Evolutionary conservation across 257 asterid genomes (phyloP), one percentile per base, ranked within the genome.

Genomic region (Plantago major): DNA sequence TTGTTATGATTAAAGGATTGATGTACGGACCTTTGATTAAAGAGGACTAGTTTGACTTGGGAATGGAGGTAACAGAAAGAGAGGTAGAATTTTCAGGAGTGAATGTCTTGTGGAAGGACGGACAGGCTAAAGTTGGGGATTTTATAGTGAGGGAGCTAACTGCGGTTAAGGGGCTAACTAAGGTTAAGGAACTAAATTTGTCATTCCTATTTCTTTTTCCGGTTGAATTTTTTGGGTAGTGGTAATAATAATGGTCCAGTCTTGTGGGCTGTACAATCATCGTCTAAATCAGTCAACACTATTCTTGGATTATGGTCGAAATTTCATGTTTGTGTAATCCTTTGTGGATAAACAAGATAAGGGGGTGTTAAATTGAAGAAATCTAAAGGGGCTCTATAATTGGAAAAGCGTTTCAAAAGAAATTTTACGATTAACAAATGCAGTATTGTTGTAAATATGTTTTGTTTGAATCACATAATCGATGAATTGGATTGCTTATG

Each of bases 121-220:
- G 57, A n/a, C n/a, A n/a, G 58, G 48, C 67, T 38, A 48, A 16
- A 15, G 40, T 6, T 40, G n/a, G 12, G 67, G 46, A 16, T 63
- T 30, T 63, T 50, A 63, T 63, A 63, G 3, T 19, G 18, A 37
- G 16, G 13, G 8, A 53, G 6, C 57, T 52, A 18, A 52, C 57
- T 15, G 0, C 16, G 58, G 58, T 19, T 37, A 9, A 18, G 40
- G 28, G 16, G 5, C 30, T 17, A 16, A 57, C n/a, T 47, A 11
- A n/a, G 62, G 62, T 57, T 57, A 57, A 57, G n/a, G 28, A 19
- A 47, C 40, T 33, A 33, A 33, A 33, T 33, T 33, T 33, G 40
- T 33, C 8, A 1, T 33, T 33, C 40, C 40, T 33, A 33, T 33
- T 33, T 33, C 40, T 33, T 33, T 33, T 33, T 33, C 40, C 8